Percentiles rank a stretch among this genome's conserved stretches.
Conservation (phyloP, 1,284 basidiomycete genomes). For the Abortiporus biennis region DNA sequence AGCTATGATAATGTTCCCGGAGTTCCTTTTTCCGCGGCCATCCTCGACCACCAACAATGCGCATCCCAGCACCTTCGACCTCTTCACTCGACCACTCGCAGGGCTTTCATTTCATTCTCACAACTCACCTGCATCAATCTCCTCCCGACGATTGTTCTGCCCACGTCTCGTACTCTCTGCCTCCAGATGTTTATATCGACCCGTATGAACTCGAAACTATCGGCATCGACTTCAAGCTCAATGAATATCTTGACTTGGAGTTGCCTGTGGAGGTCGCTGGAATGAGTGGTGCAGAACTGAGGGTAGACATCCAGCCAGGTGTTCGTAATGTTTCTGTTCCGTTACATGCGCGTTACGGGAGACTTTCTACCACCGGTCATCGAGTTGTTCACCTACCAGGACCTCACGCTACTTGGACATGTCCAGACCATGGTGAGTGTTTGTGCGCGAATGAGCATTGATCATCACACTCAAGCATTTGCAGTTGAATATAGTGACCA, state of each 20-base stretch:
- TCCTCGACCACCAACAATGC: no score
- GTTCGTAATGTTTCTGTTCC: conserved; percentile 30
- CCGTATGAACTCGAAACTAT: conserved; percentile 45
- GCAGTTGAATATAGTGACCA: conserved; percentile 12
- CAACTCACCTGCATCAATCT: no score
- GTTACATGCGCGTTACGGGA: conserved; percentile 45
- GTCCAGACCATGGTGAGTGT: no score
- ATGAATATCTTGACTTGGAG: conserved; percentile 42
- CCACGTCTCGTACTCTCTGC: no score
- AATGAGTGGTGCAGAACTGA: conserved; percentile 2
- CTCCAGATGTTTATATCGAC: conserved; percentile 42
- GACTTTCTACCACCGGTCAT: conserved; percentile 11
- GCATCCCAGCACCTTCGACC: no score
- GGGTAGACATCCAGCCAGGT: not conserved
- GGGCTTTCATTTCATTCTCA: no score
- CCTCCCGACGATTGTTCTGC: no score
- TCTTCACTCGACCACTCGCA: no score
- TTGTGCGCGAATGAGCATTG: not conserved
- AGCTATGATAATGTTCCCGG: no score
- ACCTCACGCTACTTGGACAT: no score
- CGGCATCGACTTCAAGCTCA: conserved; percentile 32
- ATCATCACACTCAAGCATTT: conserved; percentile 12
- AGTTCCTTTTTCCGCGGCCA: no score
- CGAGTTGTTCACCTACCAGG: not conserved
- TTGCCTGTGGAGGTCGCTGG: conserved; percentile 32